A percentile compares a stretch with the other conserved stretches of the same genome.
Evolutionary conservation across 2,329 filamentous ascomycete genomes (phyloP).

Genomic region (Mariannaea elegans): DNA sequence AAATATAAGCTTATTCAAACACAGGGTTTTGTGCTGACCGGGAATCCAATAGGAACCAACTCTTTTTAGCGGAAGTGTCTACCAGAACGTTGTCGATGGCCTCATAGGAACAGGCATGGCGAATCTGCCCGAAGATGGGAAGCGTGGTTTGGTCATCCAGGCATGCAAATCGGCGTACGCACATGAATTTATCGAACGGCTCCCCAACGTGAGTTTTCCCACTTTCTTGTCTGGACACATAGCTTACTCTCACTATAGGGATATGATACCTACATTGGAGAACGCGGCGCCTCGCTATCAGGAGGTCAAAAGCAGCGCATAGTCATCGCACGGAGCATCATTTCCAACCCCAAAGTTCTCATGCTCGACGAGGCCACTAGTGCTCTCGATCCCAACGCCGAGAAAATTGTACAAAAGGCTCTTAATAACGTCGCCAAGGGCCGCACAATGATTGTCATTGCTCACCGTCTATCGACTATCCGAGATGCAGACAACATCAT

Average conservation of each 20-base stretch:
- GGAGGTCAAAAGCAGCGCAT: constrained; percentile 75
- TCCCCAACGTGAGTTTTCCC: constrained; percentile 51
- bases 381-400: constrained; percentile 58
- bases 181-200: constrained; percentile 60
- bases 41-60: constrained; percentile 57
- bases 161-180: constrained; percentile 62
- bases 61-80: constrained; percentile 61
- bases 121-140: constrained; percentile 52
- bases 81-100: constrained; percentile 61
- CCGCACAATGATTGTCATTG: constrained; percentile 73
- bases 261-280: constrained; percentile 70
- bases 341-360: constrained; percentile 69
- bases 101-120: constrained; percentile 50
- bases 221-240: fast-evolving
- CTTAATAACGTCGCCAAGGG: constrained; percentile 62
- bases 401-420: constrained; percentile 63
- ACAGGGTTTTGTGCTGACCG: constrained; percentile 8
- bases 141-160: constrained; percentile 53
- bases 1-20: no score
- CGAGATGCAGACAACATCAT: constrained; percentile 72
- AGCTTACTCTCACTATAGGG: constrained; percentile 44
- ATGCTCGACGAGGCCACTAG: constrained; percentile 76
- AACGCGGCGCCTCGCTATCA: constrained; percentile 70
- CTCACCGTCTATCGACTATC: constrained; percentile 68
- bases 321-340: constrained; percentile 72